A percentile compares a stretch with the other conserved stretches of the same genome.
These are phyloP conservation scores for Prototheca stagnorum DNA, from an alignment of 163 green algal genomes.

Conservation along the genomic window DNA sequence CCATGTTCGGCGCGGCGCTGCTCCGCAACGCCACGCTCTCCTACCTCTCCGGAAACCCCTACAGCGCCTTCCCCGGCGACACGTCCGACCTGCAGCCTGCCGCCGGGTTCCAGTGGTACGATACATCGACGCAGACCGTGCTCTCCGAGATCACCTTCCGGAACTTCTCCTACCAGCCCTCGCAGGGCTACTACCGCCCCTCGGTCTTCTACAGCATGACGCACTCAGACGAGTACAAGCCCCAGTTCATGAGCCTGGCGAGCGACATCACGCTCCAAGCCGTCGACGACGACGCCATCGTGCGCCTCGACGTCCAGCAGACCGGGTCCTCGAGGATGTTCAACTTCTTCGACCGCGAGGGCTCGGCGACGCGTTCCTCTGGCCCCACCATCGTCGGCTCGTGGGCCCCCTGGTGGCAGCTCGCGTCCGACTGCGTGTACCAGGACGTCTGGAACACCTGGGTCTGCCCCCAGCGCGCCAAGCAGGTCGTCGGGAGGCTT, in stretches of 20 bases:
- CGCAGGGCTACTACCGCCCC: constrained; percentile 12
- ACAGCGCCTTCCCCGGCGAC: constrained; percentile 19
- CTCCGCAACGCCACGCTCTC: constrained; percentile 14
- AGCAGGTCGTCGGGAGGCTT: constrained; percentile 18
- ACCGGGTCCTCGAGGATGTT: constrained; percentile 25
- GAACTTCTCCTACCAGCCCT: constrained; percentile 38
- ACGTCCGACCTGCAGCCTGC: constrained; percentile 21
- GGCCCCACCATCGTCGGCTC: constrained; percentile 18
- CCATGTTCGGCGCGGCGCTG: constrained; percentile 27
- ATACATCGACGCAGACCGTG: constrained; percentile 37
- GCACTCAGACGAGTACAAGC: constrained; percentile 42
- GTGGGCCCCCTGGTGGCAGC: constrained; percentile 27
- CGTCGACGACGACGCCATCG: constrained; percentile 24
- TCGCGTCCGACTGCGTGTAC: constrained; percentile 17
- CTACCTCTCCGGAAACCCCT: constrained; percentile 7
- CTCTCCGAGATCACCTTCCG: constrained; percentile 34
- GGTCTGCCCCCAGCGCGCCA: constrained; percentile 22
- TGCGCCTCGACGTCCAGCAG: constrained; percentile 11
- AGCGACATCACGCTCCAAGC: constrained; percentile 24
- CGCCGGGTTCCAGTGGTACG: constrained; percentile 44
- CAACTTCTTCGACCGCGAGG: constrained; percentile 27
- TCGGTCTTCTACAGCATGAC: constrained; percentile 27
- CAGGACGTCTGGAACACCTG: constrained; percentile 17
- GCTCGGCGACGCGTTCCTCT: constrained; percentile 14
- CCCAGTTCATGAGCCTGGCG: constrained; percentile 18